Conservation (phyloP, 1,284 basidiomycete genomes). For the Cryptococcus jaspeensis region DNA sequence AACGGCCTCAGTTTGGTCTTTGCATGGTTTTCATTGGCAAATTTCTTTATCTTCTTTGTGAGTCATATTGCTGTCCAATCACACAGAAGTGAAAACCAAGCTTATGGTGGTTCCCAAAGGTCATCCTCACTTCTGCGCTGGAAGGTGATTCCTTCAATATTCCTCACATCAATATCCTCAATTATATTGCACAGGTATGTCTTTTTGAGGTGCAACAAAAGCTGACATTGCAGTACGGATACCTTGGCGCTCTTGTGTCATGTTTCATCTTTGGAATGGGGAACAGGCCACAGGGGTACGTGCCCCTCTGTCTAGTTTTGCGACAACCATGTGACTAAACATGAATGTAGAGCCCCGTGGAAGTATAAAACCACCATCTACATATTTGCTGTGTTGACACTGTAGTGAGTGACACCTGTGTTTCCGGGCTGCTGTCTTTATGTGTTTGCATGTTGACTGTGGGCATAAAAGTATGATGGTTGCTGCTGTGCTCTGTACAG, state of each 20-base stretch:
- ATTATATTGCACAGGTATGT: conserved; percentile 70
- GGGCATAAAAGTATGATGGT: conserved; percentile 47
- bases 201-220: background rate
- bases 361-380: conserved; percentile 82
- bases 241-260: conserved; percentile 78
- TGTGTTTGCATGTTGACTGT: background rate
- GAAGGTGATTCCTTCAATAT: conserved; percentile 73
- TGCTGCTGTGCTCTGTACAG: conserved; percentile 70
- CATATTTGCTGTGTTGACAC: conserved; percentile 72
- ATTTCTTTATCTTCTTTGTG: conserved; percentile 96
- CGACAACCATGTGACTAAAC: background rate
- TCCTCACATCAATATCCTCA: conserved; percentile 70
- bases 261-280: conserved; percentile 97
- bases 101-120: conserved; percentile 50
- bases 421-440: background rate
- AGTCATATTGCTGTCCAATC: conserved; percentile 41
- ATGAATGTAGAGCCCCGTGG: conserved; percentile 62
- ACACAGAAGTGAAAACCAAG: background rate
- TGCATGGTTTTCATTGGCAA: conserved; percentile 87
- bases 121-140: conserved; percentile 82
- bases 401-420: conserved; percentile 63
- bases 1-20: conserved; percentile 85
- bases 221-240: conserved; percentile 64
- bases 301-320: conserved; percentile 6
- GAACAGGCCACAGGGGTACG: conserved; percentile 84